Base-by-base conservation (phyloP, 768 basidiomycete genomes). In the Rhodosporidiobolus sp. region DNA sequence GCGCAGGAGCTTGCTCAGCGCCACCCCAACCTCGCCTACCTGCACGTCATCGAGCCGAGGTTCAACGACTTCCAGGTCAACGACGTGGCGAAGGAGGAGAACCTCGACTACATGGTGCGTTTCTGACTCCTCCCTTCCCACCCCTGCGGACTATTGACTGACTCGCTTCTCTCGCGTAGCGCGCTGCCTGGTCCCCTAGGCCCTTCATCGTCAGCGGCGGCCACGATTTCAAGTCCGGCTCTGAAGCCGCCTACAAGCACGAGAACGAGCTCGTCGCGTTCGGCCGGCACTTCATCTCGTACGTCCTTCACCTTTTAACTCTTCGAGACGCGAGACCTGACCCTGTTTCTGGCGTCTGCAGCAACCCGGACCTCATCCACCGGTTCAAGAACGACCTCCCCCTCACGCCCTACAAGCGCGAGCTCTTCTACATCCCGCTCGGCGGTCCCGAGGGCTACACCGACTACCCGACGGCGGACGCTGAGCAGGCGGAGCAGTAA, bases 1-100 rank as follows among this genome's bases (percentile, higher is more conserved):
- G 86, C 50, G 85, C 84, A 69, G 81, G 80, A 61, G 83, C 83
- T 56, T 84, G 85, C 64, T 84, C 84, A 80, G 52, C 53, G 49
- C 6, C 82, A 79, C 69, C 83, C 84, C 74, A 83, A 83, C 38
- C 80, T 81, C 50, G 85, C 80, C 55, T 83, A 87, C 78, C 69
- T 88, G 6, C 86, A 87, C 67, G 69, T 84, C n/a, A 75, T 83
- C 50, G 85, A 87, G 69, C 81, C 26, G 11, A 30, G 24, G 11
- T 17, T 84, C 10, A 50, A 69, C 17, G 30, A 45, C n/a, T 45
- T 14, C 43, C 50, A 63, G 10, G 50, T 50, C 28, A n/a, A 28
- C 4, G 48, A 45, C n/a, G 32, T 30, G 11, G 24, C 46, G 22
- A 52, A 34, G 62, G 46, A 22, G 49, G 30, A 32, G 43, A 30